phyloP scores from a whole-genome alignment of 2,329 filamentous ascomycete species.

The Colletotrichum orchidophilum region DNA sequence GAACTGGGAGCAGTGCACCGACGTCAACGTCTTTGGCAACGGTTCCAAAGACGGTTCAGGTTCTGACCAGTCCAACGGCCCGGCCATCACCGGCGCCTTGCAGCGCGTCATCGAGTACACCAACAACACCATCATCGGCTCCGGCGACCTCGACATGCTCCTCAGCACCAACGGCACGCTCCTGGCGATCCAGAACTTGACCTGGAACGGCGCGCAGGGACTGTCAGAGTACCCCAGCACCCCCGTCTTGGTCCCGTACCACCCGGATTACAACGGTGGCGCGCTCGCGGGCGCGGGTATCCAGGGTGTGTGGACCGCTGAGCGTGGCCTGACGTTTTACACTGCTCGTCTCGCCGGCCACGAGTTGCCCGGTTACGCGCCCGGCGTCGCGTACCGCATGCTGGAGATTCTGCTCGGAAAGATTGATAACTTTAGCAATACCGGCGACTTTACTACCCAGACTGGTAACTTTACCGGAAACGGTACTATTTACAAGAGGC shows the following conservation, averaged over 20 bases:
- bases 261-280: conserved; percentile 43
- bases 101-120: conserved; percentile 43
- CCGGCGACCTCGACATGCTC: conserved; percentile 58
- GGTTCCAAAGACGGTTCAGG: conserved; percentile 20
- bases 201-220: conserved; percentile 72
- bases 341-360: conserved; percentile 34
- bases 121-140: conserved; percentile 44
- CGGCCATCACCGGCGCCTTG: conserved; percentile 31
- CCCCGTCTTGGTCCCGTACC: conserved; percentile 28
- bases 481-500: not conserved
- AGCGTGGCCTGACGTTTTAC: conserved; percentile 35
- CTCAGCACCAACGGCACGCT: conserved; percentile 71
- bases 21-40: conserved; percentile 38
- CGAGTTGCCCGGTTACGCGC: conserved; percentile 41
- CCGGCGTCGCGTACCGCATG: conserved; percentile 41
- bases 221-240: conserved; percentile 61
- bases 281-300: conserved; percentile 16
- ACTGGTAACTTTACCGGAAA: not conserved
- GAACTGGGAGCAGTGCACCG: conserved; percentile 40
- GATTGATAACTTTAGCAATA: conserved; percentile 36
- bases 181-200: conserved; percentile 76
- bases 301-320: conserved; percentile 30
- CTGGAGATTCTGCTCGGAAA: conserved; percentile 40
- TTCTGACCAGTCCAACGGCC: conserved; percentile 22
- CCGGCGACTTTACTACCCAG: conserved; percentile 26